phyloP scores from a whole-genome alignment of 108 stramenopile species.

The Pelagomonas calceolata region DNA sequence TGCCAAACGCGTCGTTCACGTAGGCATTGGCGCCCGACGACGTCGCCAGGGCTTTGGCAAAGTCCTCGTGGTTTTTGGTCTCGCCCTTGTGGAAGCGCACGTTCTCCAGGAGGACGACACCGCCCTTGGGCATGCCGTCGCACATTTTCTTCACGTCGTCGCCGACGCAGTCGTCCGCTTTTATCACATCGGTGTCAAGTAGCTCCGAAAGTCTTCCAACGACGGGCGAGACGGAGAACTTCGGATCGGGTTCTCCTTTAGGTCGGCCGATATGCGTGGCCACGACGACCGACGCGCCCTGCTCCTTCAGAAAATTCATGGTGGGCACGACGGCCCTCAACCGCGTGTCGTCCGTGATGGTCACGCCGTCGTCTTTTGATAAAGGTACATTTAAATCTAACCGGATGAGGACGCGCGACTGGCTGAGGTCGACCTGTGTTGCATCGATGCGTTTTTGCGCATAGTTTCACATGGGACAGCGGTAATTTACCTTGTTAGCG shows the following conservation, averaged over 20 bases:
- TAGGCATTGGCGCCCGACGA: conserved; percentile 68
- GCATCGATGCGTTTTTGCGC: too few species aligned
- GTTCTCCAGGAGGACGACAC: conserved; percentile 86
- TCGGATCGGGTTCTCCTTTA: conserved; percentile 50
- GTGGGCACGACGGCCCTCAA: conserved; percentile 74
- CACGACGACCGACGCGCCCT: conserved; percentile 73
- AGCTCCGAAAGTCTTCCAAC: conserved; percentile 54
- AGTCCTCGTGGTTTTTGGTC: conserved; percentile 66
- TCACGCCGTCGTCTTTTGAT: conserved; percentile 62
- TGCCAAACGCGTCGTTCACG: conserved; percentile 99
- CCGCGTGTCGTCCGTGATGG: conserved; percentile 77
- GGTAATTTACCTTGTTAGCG: conserved; percentile 29
- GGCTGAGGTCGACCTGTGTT: conserved; percentile 55
- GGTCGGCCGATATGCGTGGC: conserved; percentile 77
- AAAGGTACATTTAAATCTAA: conserved; percentile 81
- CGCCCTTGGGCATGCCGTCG: conserved; percentile 48
- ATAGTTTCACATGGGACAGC: neutral
- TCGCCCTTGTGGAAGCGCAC: conserved; percentile 86
- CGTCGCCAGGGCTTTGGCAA: conserved; percentile 67
- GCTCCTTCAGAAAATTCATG: conserved; percentile 33
- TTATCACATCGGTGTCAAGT: conserved; percentile 52
- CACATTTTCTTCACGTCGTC: conserved; percentile 73
- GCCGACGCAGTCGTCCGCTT: conserved; percentile 75
- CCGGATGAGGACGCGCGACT: conserved; percentile 67
- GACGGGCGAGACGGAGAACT: conserved; percentile 30